Conservation (phyloP, 306 rosid species). For the Amphicarpaea edgeworthii region DNA sequence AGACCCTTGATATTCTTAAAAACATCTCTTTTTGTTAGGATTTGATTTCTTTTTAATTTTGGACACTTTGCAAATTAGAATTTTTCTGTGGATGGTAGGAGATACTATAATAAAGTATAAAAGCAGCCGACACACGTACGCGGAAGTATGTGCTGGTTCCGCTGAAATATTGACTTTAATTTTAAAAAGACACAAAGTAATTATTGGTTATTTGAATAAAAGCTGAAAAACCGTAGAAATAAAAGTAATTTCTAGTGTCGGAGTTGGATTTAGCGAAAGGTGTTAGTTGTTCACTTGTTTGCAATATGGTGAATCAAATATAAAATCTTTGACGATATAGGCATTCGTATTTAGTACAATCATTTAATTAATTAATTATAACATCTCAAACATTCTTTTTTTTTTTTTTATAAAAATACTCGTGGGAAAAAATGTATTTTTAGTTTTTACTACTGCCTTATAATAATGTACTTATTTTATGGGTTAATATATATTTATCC, state of each 20-base stretch:
- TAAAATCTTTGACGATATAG: too few species aligned
- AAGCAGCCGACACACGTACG: slow-evolving; percentile 45
- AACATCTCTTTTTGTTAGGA: neutral
- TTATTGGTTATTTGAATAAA: slow-evolving; percentile 1
- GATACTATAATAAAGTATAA: neutral
- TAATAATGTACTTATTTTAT: too few species aligned
- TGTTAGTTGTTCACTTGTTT: too few species aligned
- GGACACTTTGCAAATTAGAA: neutral
- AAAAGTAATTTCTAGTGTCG: too few species aligned
- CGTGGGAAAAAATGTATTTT: neutral
- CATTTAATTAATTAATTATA: too few species aligned
- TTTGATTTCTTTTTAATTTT: neutral
- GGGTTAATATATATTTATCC: too few species aligned
- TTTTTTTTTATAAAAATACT: too few species aligned
- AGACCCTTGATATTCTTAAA: too few species aligned
- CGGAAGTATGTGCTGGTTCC: slow-evolving; percentile 36
- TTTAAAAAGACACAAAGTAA: neutral
- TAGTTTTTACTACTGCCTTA: neutral
- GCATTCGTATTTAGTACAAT: too few species aligned
- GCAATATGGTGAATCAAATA: too few species aligned
- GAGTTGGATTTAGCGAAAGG: too few species aligned
- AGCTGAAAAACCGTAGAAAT: neutral
- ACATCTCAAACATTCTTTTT: too few species aligned
- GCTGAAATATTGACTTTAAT: neutral
- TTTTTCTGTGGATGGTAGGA: neutral